Evolutionary conservation across 2,329 filamentous ascomycete species (phyloP).

Genomic region (Pyrenochaeta sp.): DNA sequence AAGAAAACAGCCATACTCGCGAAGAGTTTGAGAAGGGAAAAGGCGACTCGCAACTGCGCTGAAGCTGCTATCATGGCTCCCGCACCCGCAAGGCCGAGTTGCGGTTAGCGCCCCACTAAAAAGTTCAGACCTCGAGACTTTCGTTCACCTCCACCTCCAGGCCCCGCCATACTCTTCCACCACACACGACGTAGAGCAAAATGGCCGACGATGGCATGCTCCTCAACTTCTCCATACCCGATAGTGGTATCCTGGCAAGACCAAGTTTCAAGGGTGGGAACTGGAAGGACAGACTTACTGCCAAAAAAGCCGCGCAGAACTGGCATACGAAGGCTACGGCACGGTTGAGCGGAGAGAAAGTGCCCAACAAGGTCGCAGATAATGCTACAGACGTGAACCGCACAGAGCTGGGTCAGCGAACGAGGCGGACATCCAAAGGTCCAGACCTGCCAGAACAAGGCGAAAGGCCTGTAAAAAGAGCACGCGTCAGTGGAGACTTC

Average conservation of each 20-base stretch:
- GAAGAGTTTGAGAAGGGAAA: conserved; percentile 24
- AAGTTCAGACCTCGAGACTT: conserved; percentile 17
- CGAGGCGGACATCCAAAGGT: conserved; percentile 24
- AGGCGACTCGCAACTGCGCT: conserved; percentile 34
- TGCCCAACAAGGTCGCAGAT: conserved; percentile 28
- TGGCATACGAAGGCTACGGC: conserved; percentile 56
- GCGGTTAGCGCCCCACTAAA: conserved; percentile 28
- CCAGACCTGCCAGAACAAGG: conserved; percentile 20
- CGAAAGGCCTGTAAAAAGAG: conserved; percentile 45
- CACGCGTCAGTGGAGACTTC: conserved; percentile 51
- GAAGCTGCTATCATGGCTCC: conserved; percentile 26
- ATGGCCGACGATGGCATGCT: conserved; percentile 98
- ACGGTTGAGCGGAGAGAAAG: conserved; percentile 39
- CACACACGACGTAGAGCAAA: conserved; percentile 14
- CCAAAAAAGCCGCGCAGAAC: conserved; percentile 72
- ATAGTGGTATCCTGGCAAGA: conserved; percentile 69
- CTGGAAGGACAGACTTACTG: conserved; percentile 88
- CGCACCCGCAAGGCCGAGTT: conserved; percentile 3
- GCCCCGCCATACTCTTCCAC: conserved; percentile 9
- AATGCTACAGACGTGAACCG: conserved; percentile 42
- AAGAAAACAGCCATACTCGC: conserved; percentile 24
- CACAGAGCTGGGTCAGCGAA: conserved; percentile 39
- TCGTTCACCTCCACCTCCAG: not conserved
- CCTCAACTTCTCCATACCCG: conserved; percentile 85
- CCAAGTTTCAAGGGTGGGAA: conserved; percentile 83